A percentile compares a stretch with the other conserved stretches of the same genome.
Conservation (phyloP, 2,329 filamentous ascomycete genomes). For the Pseudonectria foliicola region DNA sequence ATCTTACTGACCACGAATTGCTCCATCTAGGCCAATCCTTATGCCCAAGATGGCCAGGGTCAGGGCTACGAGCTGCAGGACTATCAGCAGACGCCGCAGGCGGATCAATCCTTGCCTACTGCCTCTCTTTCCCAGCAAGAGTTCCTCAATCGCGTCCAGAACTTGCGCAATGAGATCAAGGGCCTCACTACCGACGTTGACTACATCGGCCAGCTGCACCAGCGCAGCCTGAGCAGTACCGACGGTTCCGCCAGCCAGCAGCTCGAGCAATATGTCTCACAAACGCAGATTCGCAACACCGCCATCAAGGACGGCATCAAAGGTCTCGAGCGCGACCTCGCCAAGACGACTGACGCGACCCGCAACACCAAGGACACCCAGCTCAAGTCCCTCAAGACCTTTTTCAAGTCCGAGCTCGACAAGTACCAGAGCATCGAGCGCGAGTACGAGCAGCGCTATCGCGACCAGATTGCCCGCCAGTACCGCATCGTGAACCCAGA, state of each 20-base stretch:
- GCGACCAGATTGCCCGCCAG: slow-evolving; percentile 72
- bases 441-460: slow-evolving; percentile 62
- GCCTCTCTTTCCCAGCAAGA: slow-evolving; percentile 52
- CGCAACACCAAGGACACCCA: slow-evolving; percentile 64
- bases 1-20: neutral
- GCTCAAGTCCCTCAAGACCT: slow-evolving; percentile 60
- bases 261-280: slow-evolving; percentile 59
- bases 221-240: slow-evolving; percentile 61
- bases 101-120: slow-evolving; percentile 18
- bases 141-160: slow-evolving; percentile 61
- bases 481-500: slow-evolving; percentile 77
- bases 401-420: slow-evolving; percentile 65
- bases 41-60: slow-evolving; percentile 20
- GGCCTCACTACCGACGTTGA: slow-evolving; percentile 60
- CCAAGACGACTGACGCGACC: slow-evolving; percentile 52
- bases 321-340: slow-evolving; percentile 62
- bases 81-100: slow-evolving; percentile 32
- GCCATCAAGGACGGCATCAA: slow-evolving; percentile 74
- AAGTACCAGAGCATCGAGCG: slow-evolving; percentile 66
- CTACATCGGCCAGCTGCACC: slow-evolving; percentile 62
- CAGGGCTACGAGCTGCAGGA: slow-evolving; percentile 49
- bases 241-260: slow-evolving; percentile 49
- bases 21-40: slow-evolving; percentile 21
- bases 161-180: slow-evolving; percentile 60
- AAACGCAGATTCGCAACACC: slow-evolving; percentile 67